phyloP scores from a whole-genome alignment of 106 monocot genomes.

The Dactylorhiza incarnata region DNA sequence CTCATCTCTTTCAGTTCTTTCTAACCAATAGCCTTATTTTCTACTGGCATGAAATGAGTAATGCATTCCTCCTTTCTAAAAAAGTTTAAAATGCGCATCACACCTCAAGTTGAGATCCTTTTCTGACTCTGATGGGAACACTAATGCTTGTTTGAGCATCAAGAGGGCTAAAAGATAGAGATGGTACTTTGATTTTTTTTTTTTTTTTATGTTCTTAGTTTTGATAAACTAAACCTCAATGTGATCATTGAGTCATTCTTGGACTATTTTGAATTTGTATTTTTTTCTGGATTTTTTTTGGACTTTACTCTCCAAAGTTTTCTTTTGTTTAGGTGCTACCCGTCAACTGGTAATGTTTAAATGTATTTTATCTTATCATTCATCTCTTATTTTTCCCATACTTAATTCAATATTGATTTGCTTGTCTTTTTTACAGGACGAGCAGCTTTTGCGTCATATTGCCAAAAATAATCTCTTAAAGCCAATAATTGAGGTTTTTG shows the following conservation, averaged over 20 bases:
- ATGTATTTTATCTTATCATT: not conserved
- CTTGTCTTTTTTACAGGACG: constrained; percentile 58
- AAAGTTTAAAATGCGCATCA: not conserved
- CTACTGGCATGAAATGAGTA: not conserved
- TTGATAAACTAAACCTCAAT: not conserved
- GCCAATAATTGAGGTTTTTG: constrained; percentile 78
- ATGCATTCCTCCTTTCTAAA: not conserved
- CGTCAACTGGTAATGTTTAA: not conserved
- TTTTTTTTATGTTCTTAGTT: not conserved
- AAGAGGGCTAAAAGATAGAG: not conserved
- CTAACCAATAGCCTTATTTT: no score
- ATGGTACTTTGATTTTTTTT: not conserved
- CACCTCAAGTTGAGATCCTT: not conserved
- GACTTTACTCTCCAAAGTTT: not conserved
- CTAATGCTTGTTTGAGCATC: not conserved
- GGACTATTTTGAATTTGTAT: not conserved
- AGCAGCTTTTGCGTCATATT: constrained; percentile 68
- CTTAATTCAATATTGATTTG: not conserved
- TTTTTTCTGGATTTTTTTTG: not conserved
- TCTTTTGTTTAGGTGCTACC: not conserved
- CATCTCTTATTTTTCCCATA: not conserved
- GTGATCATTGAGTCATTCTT: not conserved
- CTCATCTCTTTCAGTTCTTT: no score
- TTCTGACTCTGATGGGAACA: not conserved
- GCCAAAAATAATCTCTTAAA: constrained; percentile 85